Evolutionary conservation across 208 protist species (phyloP), one percentile per base, ranked within the genome.

Genomic region (Novymonas esmeraldas): DNA sequence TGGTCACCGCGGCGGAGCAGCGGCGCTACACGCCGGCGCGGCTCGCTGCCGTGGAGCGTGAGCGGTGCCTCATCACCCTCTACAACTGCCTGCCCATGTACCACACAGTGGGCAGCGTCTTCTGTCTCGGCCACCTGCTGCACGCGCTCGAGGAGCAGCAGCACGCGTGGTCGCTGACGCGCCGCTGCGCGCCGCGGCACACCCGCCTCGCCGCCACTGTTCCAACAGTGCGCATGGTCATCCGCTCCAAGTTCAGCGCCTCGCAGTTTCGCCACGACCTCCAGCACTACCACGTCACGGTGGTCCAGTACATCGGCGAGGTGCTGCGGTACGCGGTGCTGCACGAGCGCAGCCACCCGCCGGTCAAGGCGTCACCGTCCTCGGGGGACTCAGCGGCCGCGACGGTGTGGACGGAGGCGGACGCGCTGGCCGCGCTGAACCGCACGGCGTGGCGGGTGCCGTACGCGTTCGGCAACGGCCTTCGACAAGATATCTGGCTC

Each of bases 231-330:
- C 79, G 83, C 28, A 85, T 89, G 79, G 50, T 96, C 16, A 61
- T 96, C n/a, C 73, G 86, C 29, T 64, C 55, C 41, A 90, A 89
- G 66, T 95, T 93, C 59, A 84, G 76, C 46, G 87, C 84, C 3
- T 81, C 76, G 36, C 60, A 66, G 45, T 96, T 93, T 61, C 77
- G 71, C 62, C 28, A 57, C 6, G 92, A 97, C 75, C 73, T 85
- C 39, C 68, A 78, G 60, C 49, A 45, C n/a, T 87, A 95, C 66
- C 71, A 84, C 54, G 76, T 70, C 18, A 96, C 90, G 13, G 82
- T 94, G 13, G 71, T 94, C 20, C 88, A 96, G 76, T 98, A 98
- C 81, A 95, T 98, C 67, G 94, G 94, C 10, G 94, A 98, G 75
- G 67, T 98, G 22, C 81, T 91, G 52, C 76, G 94, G 18, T 97